These are phyloP conservation scores for Globisporangium recalcitrans DNA, from an alignment of 352 stramenopile species.

Conservation along the genomic window DNA sequence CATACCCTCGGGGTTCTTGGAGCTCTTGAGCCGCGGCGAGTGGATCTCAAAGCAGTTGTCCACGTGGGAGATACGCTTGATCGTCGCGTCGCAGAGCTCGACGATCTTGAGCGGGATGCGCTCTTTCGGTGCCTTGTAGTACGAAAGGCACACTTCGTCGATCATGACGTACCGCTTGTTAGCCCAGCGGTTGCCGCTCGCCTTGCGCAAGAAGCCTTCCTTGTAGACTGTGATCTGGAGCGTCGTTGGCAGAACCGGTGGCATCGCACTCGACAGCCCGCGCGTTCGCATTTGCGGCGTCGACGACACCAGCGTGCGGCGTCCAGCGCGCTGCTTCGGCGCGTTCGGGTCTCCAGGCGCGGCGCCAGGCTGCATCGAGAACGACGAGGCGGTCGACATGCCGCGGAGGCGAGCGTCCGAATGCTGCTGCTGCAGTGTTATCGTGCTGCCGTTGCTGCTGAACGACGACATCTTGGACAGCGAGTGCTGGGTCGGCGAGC, in stretches of 20 bases:
- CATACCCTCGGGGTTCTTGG: slow-evolving; percentile 75
- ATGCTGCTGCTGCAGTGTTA: not conserved
- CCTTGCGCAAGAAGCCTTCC: slow-evolving; percentile 78
- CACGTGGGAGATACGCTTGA: slow-evolving; percentile 79
- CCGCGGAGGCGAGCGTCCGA: slow-evolving; percentile 29
- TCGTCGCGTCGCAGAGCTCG: slow-evolving; percentile 71
- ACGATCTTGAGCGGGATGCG: slow-evolving; percentile 83
- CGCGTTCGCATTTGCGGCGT: slow-evolving; percentile 33
- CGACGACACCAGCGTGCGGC: slow-evolving; percentile 65
- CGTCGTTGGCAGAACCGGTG: slow-evolving; percentile 55
- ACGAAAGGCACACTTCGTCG: slow-evolving; percentile 77
- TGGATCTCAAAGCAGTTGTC: slow-evolving; percentile 85
- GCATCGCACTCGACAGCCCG: slow-evolving; percentile 44
- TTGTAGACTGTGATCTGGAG: slow-evolving; percentile 77
- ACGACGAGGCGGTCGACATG: slow-evolving; percentile 42
- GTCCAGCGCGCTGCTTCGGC: slow-evolving; percentile 33
- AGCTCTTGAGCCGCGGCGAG: slow-evolving; percentile 79
- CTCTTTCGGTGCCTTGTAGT: slow-evolving; percentile 84
- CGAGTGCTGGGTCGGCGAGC: slow-evolving; percentile 50
- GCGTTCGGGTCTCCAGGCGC: slow-evolving; percentile 29
- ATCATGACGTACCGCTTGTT: slow-evolving; percentile 87
- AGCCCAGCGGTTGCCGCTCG: slow-evolving; percentile 75
- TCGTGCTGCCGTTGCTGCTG: slow-evolving; percentile 10
- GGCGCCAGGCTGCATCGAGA: slow-evolving; percentile 53
- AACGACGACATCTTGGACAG: slow-evolving; percentile 23